phyloP scores from a whole-genome alignment of 495 filamentous ascomycete species.

The Staphylotrichum tortipilum region DNA sequence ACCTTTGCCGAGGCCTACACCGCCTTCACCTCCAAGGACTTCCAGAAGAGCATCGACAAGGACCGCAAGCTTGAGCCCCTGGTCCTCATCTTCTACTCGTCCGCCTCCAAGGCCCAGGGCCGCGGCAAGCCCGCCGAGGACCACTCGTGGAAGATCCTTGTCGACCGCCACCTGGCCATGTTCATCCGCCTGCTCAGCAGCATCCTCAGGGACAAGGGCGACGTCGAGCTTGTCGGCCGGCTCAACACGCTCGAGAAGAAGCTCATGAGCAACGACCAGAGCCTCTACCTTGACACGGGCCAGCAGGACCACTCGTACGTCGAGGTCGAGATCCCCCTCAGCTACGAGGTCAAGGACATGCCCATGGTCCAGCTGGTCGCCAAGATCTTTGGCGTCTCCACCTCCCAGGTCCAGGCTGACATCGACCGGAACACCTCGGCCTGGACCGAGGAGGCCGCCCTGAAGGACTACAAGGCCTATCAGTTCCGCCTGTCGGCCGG shows the following conservation, averaged over 20 bases:
- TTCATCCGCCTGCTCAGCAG: conserved; percentile 82
- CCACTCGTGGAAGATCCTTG: conserved; percentile 84
- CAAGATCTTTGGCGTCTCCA: conserved; percentile 70
- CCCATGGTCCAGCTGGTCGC: conserved; percentile 78
- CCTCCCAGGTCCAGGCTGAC: conserved; percentile 70
- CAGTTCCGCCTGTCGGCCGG: conserved; percentile 74
- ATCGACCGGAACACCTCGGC: conserved; percentile 67
- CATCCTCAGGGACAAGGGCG: conserved; percentile 71
- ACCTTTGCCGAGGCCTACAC: conserved; percentile 80
- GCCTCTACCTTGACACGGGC: conserved; percentile 54
- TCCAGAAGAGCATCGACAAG: conserved; percentile 86
- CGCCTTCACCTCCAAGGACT: conserved; percentile 61
- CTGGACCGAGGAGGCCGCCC: conserved; percentile 87
- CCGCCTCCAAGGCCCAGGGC: conserved; percentile 67
- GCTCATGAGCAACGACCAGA: conserved; percentile 89
- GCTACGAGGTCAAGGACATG: conserved; percentile 95
- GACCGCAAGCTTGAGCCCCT: conserved; percentile 89
- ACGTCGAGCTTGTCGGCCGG: conserved; percentile 75
- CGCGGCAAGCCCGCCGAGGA: conserved; percentile 77
- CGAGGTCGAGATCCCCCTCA: conserved; percentile 72
- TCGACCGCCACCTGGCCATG: conserved; percentile 88
- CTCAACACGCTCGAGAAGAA: conserved; percentile 83
- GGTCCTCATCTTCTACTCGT: conserved; percentile 75
- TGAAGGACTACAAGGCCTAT: conserved; percentile 88
- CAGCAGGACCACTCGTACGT: conserved; percentile 52